Percentiles rank a stretch among this genome's conserved stretches.
Evolutionary conservation across 2,329 filamentous ascomycete genomes (phyloP).

Genomic region (Ophiostoma australiae): DNA sequence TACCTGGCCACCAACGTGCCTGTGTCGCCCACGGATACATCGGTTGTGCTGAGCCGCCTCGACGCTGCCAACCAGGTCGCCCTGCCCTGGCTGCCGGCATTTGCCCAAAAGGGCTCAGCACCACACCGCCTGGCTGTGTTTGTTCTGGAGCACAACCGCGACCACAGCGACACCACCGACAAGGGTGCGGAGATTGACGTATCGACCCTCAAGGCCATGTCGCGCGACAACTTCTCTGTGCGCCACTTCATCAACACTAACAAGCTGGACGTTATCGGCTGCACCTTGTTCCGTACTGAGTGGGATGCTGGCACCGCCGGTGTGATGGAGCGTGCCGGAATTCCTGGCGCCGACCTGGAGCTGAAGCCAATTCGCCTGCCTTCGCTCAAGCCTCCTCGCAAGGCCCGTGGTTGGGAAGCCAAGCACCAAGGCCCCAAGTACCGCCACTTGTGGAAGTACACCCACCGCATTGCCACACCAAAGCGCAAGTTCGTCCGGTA

Average conservation of each 20-base stretch:
- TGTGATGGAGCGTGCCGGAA: slow-evolving; percentile 75
- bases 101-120: slow-evolving; percentile 80
- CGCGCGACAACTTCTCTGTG: slow-evolving; percentile 66
- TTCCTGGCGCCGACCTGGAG: slow-evolving; percentile 75
- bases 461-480: slow-evolving; percentile 47
- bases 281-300: slow-evolving; percentile 78
- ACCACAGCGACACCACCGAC: slow-evolving; percentile 34
- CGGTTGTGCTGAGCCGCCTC: slow-evolving; percentile 61
- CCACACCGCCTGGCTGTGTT: slow-evolving; percentile 87
- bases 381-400: slow-evolving; percentile 58
- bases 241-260: slow-evolving; percentile 69
- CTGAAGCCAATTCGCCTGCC: slow-evolving; percentile 75
- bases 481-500: slow-evolving; percentile 31
- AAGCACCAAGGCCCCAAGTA: slow-evolving; percentile 62
- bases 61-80: slow-evolving; percentile 60
- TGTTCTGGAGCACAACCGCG: slow-evolving; percentile 68
- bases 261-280: slow-evolving; percentile 67
- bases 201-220: slow-evolving; percentile 43
- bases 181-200: slow-evolving; percentile 41
- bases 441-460: slow-evolving; percentile 60
- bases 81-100: slow-evolving; percentile 77
- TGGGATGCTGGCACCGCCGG: slow-evolving; percentile 87
- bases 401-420: slow-evolving; percentile 61
- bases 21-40: slow-evolving; percentile 49
- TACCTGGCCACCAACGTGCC: slow-evolving; percentile 69